Percentiles rank a stretch among this genome's conserved stretches.
phyloP scores from a whole-genome alignment of 306 rosid genomes.

The Fragaria nilgerrensis region DNA sequence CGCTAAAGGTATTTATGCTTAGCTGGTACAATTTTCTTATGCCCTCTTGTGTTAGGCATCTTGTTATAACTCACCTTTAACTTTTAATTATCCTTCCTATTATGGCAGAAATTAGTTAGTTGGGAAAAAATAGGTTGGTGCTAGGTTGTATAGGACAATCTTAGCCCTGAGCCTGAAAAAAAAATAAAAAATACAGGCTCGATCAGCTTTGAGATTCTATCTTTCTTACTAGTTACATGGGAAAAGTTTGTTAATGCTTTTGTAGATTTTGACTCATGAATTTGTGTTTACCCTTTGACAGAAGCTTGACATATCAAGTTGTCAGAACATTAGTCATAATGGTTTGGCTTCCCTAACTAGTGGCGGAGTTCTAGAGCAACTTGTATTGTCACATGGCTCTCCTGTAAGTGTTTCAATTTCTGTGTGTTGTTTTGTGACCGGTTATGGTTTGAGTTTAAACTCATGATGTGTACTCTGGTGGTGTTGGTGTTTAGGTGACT shows the following conservation, averaged over 20 bases:
- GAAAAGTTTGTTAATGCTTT: not conserved
- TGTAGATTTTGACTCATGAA: slow-evolving; percentile 8
- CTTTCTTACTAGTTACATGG: not conserved
- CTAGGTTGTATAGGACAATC: not conserved
- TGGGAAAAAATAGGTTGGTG: not conserved
- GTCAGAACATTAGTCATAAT: slow-evolving; percentile 61
- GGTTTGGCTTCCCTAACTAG: slow-evolving; percentile 68
- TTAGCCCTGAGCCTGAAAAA: not conserved
- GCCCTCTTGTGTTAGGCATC: not conserved
- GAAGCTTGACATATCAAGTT: slow-evolving; percentile 86
- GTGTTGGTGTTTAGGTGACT: slow-evolving; percentile 63
- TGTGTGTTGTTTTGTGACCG: not conserved
- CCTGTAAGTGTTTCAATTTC: slow-evolving; percentile 53
- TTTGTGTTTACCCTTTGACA: slow-evolving; percentile 39
- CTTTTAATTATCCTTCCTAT: not conserved
- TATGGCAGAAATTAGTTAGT: not conserved
- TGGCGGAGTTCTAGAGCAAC: slow-evolving; percentile 52
- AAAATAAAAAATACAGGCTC: not conserved
- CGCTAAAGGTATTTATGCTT: slow-evolving; percentile 68
- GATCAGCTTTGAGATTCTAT: not conserved
- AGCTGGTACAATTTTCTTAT: slow-evolving; percentile 19
- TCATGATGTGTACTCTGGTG: slow-evolving; percentile 1
- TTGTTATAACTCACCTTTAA: not conserved
- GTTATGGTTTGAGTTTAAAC: slow-evolving; percentile 16
- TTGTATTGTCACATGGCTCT: slow-evolving; percentile 65